These are phyloP conservation scores for Mucor plumbeus DNA, from an alignment of 371 early-diverging fungal species.

Conservation along the genomic window DNA sequence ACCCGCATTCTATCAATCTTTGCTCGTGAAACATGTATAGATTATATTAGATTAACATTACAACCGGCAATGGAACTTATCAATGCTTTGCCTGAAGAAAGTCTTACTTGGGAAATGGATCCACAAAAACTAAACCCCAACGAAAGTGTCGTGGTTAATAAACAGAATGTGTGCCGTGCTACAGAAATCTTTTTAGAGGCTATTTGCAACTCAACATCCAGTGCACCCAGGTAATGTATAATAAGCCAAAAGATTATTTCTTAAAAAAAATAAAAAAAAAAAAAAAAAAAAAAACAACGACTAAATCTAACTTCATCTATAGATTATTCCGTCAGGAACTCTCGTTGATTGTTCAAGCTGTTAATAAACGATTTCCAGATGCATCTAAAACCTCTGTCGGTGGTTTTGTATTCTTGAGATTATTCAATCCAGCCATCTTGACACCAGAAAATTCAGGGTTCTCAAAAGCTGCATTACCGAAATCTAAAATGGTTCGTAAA, in stretches of 20 bases:
- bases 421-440: constrained; percentile 93
- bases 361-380: constrained; percentile 81
- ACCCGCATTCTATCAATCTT: constrained; percentile 81
- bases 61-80: constrained; percentile 71
- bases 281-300: no score
- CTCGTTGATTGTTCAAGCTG: constrained; percentile 70
- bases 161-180: constrained; percentile 75
- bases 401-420: constrained; percentile 89
- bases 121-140: constrained; percentile 70
- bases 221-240: constrained; percentile 61
- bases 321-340: constrained; percentile 79
- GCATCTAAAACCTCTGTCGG: constrained; percentile 85
- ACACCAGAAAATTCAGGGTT: constrained; percentile 72
- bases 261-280: no score
- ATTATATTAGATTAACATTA: constrained; percentile 79
- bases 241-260: neutral
- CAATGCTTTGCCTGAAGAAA: constrained; percentile 34
- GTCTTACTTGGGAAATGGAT: constrained; percentile 76
- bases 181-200: constrained; percentile 77
- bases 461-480: constrained; percentile 45
- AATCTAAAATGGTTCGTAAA: constrained; percentile 72
- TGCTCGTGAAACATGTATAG: constrained; percentile 74
- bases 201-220: constrained; percentile 71
- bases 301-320: neutral
- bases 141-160: constrained; percentile 66